Base-by-base conservation (phyloP, 306 rosid genomes). In the Morella rubra region DNA sequence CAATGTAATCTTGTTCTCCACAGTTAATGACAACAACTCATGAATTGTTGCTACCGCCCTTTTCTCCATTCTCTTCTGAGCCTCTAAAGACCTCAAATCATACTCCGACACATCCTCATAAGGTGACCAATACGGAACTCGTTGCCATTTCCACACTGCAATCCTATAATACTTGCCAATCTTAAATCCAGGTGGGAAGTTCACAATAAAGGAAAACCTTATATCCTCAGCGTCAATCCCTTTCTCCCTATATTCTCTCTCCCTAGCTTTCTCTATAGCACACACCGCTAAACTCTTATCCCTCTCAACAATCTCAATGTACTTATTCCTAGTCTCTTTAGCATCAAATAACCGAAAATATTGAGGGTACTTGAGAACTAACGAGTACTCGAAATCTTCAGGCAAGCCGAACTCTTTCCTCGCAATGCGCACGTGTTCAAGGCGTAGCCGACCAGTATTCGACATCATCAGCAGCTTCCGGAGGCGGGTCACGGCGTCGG, bases 71-170 rank as follows among this genome's bases (percentile, higher is more conserved):
- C 96, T 75, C 81, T 89, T 94, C 79, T 92, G 95, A 0, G 98
- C 98, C 89, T 94, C 96, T 22, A 87, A 55, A 5, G 97, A 94
- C 84, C 98, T 85, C 85, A 94, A 75, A 76, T 92, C 97, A 72
- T 89, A 94, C 41, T 89, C 93, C 0, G 89, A 76, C 64, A 91
- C 87, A 82, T 90, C 86, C 84, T 90, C 98, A 77, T 91, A 94
- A 7, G 95, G 97, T 0, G 97, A 91, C 97, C 96, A 94, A 77
- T 92, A 94, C 13, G 97, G 96, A 52, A 89, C 44, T 70, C 98
- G 75, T 75, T 91, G 98, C 96, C 98, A 94, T 79, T 92, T 90
- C 97, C 96, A 90, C 86, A 90, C 86, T 0, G 95, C 96, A 83
- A 90, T 86, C 74, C 89, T 88, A 66, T 80, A 89, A 80, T 86